Conservation (phyloP, 1,139 yeast species). For the Pichia sp. region DNA sequence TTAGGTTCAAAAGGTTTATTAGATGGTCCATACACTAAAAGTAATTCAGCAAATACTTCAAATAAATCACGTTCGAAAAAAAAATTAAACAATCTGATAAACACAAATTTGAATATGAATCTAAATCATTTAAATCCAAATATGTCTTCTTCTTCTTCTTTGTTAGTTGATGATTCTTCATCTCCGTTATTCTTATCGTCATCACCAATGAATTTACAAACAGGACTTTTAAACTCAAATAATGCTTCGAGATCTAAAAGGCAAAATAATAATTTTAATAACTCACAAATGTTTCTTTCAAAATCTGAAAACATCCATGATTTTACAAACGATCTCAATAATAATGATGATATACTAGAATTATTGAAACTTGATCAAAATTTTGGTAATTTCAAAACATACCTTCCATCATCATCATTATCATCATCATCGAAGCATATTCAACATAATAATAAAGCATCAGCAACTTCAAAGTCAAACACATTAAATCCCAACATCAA, state of each 20-base stretch:
- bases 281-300: not conserved
- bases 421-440: not conserved
- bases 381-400: slow-evolving; percentile 3
- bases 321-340: not conserved
- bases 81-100: slow-evolving; percentile 3
- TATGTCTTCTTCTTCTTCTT: not conserved
- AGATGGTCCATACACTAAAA: slow-evolving; percentile 26
- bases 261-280: not conserved
- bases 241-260: not conserved
- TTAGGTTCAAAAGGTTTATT: slow-evolving; percentile 28
- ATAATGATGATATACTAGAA: slow-evolving; percentile 6
- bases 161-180: slow-evolving; percentile 9
- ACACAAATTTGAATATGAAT: not conserved
- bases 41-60: not conserved
- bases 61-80: slow-evolving; percentile 3
- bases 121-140: not conserved
- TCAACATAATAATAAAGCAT: not conserved
- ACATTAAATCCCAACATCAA: not conserved
- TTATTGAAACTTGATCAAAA: slow-evolving; percentile 9
- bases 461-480: not conserved
- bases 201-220: slow-evolving; percentile 12
- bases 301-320: not conserved
- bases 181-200: slow-evolving; percentile 11
- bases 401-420: not conserved
- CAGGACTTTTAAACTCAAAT: slow-evolving; percentile 7